These are phyloP conservation scores for Dunaliella sp. DNA, from an alignment of 139 green algal genomes.

Conservation along the genomic window DNA sequence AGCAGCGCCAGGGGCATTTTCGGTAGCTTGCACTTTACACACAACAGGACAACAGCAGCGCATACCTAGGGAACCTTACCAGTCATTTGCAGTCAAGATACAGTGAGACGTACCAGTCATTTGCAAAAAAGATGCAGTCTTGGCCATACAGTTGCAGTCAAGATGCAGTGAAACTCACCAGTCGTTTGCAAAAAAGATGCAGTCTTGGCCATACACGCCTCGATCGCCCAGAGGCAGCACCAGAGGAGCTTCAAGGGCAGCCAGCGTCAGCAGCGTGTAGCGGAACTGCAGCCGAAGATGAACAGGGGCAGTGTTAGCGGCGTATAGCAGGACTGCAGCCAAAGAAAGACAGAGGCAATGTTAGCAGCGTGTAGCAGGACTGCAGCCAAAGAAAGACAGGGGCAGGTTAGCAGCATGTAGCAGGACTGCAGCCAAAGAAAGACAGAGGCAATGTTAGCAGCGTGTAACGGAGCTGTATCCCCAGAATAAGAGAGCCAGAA, in stretches of 20 bases:
- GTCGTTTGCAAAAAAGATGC: slow-evolving; percentile 63
- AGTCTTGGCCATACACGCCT: slow-evolving; percentile 54
- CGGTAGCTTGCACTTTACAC: too few species aligned
- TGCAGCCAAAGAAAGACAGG: too few species aligned
- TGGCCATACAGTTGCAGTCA: background rate
- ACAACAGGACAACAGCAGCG: too few species aligned
- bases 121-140: background rate
- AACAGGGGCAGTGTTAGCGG: background rate
- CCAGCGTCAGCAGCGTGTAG: slow-evolving; percentile 72
- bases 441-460: slow-evolving; percentile 69
- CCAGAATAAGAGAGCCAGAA: background rate
- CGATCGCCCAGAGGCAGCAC: slow-evolving; percentile 53
- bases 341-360: too few species aligned
- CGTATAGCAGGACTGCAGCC: too few species aligned
- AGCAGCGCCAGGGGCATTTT: too few species aligned
- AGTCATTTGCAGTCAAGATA: background rate
- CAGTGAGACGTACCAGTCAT: background rate
- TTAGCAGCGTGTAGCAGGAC: too few species aligned
- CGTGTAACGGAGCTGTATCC: slow-evolving; percentile 72
- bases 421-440: too few species aligned
- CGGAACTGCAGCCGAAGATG: slow-evolving; percentile 75
- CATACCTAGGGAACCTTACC: too few species aligned
- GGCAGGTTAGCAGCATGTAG: too few species aligned
- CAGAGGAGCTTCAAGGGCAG: slow-evolving; percentile 67
- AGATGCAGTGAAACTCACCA: slow-evolving; percentile 17